Evolutionary conservation across 208 protist genomes (phyloP).

Genomic region (Phytomonas sp.): DNA sequence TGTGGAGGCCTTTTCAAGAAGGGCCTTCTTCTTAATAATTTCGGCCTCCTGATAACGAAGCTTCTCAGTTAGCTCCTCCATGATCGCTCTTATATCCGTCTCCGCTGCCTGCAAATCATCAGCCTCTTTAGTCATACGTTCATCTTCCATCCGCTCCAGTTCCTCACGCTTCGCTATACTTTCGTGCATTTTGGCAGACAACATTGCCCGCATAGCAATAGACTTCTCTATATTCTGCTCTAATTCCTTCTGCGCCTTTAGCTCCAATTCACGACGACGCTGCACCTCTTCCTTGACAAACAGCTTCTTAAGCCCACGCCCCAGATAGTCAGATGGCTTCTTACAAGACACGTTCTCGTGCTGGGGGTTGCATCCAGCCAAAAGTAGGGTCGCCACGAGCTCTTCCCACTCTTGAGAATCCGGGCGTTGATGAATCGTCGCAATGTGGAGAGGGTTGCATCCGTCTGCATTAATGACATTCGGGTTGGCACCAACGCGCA

Average conservation of each 20-base stretch:
- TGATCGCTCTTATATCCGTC: conserved; percentile 61
- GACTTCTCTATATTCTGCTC: conserved; percentile 35
- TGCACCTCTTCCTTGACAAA: conserved; percentile 69
- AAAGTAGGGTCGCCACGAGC: conserved; percentile 60
- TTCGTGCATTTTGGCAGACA: conserved; percentile 17
- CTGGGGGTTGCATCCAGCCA: conserved; percentile 56
- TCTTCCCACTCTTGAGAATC: conserved; percentile 85
- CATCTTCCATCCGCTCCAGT: conserved; percentile 40
- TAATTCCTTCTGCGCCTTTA: conserved; percentile 18
- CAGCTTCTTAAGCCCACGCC: conserved; percentile 61
- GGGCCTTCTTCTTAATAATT: conserved; percentile 47
- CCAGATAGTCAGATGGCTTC: conserved; percentile 74
- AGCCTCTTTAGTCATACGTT: conserved; percentile 51
- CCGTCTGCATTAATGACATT: conserved; percentile 66
- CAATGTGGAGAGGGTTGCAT: conserved; percentile 80
- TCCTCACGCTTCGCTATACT: conserved; percentile 20
- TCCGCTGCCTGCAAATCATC: conserved; percentile 59
- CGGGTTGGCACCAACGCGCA: conserved; percentile 41
- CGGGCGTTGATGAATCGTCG: conserved; percentile 58
- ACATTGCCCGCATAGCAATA: conserved; percentile 26
- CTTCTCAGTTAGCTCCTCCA: conserved; percentile 63
- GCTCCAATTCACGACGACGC: conserved; percentile 25
- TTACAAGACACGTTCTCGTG: conserved; percentile 77
- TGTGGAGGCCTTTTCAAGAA: conserved; percentile 39
- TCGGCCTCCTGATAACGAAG: conserved; percentile 64